Conservation (phyloP, 1,284 basidiomycete genomes). For the Cerrena zonata region DNA sequence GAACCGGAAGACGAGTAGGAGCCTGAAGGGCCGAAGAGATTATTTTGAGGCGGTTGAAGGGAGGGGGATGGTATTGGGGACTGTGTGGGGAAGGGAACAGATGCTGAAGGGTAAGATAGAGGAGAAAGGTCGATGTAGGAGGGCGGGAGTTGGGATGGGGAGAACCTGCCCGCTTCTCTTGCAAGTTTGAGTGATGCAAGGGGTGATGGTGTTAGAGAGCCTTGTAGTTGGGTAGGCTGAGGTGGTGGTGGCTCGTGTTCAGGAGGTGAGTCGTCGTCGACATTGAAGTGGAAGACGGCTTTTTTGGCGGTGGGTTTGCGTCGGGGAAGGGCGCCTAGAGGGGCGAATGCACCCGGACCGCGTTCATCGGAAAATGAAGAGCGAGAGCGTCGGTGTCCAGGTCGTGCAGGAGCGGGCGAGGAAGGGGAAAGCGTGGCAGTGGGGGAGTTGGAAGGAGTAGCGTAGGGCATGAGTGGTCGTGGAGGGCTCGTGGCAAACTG, state of each 20-base stretch:
- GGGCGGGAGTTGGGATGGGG: constrained; percentile 22
- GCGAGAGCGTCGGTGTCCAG: constrained; percentile 26
- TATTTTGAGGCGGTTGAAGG: constrained; percentile 8
- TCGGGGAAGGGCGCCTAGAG: constrained; percentile 47
- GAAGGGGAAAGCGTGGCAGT: constrained; percentile 14
- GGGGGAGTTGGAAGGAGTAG: constrained; percentile 17
- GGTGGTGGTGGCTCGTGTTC: constrained; percentile 25
- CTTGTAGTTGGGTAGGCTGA: constrained; percentile 13
- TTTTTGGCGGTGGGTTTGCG: constrained; percentile 22
- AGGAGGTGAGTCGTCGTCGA: constrained; percentile 19
- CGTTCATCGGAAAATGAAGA: constrained; percentile 40
- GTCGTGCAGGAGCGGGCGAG: constrained; percentile 14
- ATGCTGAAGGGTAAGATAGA: not conserved
- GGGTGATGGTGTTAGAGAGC: constrained; percentile 9
- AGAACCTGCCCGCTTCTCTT: constrained; percentile 28
- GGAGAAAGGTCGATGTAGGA: constrained; percentile 23
- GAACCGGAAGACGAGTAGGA: constrained; percentile 15
- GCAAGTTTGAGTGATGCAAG: constrained; percentile 22
- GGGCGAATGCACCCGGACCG: constrained; percentile 47
- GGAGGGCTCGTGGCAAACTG: constrained; percentile 2
- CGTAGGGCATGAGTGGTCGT: constrained; percentile 24
- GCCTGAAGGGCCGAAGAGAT: not conserved
- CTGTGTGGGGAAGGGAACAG: constrained; percentile 33
- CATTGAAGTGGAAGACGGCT: constrained; percentile 32
- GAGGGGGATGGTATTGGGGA: constrained; percentile 19